Evolutionary conservation across 2,329 filamentous ascomycete species (phyloP).

Genomic region (Aspergillus tubingensis): DNA sequence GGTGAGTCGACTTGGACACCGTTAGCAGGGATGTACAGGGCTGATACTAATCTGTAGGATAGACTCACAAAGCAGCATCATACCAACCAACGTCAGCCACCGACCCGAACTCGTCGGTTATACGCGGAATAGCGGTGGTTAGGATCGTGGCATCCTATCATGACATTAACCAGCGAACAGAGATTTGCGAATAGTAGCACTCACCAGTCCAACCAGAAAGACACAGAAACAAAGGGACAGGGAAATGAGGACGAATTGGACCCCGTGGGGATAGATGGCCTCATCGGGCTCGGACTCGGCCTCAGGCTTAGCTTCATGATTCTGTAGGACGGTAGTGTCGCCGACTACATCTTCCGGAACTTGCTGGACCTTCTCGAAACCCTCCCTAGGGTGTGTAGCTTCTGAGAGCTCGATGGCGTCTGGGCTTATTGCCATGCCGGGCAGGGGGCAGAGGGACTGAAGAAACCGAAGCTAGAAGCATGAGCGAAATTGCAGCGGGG

Average conservation of each 20-base stretch:
- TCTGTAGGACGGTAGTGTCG: background rate
- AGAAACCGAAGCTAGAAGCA: background rate
- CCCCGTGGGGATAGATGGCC: background rate
- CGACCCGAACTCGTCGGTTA: conserved; percentile 2
- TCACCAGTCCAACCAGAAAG: background rate
- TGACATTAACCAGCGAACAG: no score
- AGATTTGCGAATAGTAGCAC: background rate
- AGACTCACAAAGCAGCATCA: conserved; percentile 2
- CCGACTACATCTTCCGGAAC: background rate
- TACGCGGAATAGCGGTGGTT: background rate
- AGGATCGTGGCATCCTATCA: background rate
- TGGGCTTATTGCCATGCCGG: background rate
- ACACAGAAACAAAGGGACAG: conserved; percentile 8
- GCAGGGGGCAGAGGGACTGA: background rate
- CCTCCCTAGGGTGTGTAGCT: background rate
- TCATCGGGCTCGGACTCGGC: background rate
- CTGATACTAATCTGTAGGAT: background rate
- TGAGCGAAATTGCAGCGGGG: background rate
- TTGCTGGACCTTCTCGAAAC: background rate
- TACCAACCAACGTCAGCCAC: conserved; percentile 3
- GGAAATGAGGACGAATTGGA: background rate
- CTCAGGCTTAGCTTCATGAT: background rate
- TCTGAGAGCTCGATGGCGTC: background rate
- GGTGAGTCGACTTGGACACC: background rate
- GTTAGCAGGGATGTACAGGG: background rate